Base-by-base conservation (phyloP, 495 filamentous ascomycete species). In the Barbatosphaeria neglecta region DNA sequence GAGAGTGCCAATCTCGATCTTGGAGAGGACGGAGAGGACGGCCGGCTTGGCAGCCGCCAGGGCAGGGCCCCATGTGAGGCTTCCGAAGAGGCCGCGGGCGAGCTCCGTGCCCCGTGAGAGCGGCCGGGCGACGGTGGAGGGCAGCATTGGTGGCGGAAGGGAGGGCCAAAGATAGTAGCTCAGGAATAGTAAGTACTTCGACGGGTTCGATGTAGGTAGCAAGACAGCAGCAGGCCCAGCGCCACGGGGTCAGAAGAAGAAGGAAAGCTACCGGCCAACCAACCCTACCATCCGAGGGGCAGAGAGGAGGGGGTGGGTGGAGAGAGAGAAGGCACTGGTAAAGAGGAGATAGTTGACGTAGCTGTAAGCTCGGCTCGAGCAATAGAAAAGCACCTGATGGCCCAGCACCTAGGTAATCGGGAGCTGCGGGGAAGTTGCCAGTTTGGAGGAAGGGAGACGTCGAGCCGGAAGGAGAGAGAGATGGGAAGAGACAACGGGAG, bases 1-100 rank as follows among this genome's bases (percentile, higher is more conserved):
- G 6, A 75, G 48, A 0, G 64, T 67, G 20, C 72, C 72, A n/a
- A 56, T 44, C 33, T 66, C 49, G 46, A 73, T 68, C 22, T 54
- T 50, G 9, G 61, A 62, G 41, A 75, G 58, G n/a, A 65, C 55
- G 3, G 62, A 60, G n/a, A 63, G 60, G 31, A 71, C 56, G 16
- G 56, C 55, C 0, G 61, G 50, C 33, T 63, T 65, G 22, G 68
- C 69, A 27, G 72, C 16, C 16, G 57, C 48, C 31, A 70, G 51
- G 15, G 55, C 62, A 11, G 66, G 68, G 2, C 58, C 59, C 60
- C 60, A 69, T 10, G 65, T 60, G 18, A 66, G 49, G 37, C 58
- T 56, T 43, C 64, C 62, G 22, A 72, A 46, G 19, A 51, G 51
- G 39, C 59, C 45, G 38, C 66, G 61, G 16, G 69, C 27, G 24